A percentile compares a stretch with the other conserved stretches of the same genome.
phyloP scores from a whole-genome alignment of 1,139 yeast genomes.

The Scheffersomyces titani region DNA sequence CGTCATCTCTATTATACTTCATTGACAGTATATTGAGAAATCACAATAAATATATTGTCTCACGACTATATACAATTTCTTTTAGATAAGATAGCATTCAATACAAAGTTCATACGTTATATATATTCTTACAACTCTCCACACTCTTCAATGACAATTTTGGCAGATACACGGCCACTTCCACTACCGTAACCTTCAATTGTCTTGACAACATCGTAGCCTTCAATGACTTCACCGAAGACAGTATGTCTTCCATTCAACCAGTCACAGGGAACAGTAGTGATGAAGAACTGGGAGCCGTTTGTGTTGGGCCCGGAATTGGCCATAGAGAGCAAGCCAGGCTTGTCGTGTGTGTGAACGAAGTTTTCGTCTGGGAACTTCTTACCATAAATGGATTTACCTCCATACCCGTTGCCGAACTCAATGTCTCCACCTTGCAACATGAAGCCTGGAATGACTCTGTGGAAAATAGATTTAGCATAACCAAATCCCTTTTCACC shows the following conservation, averaged over 20 bases:
- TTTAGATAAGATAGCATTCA: background rate
- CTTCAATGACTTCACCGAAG: slow-evolving; percentile 44
- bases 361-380: slow-evolving; percentile 43
- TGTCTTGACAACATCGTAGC: slow-evolving; percentile 38
- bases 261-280: slow-evolving; percentile 47
- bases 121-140: slow-evolving; percentile 26
- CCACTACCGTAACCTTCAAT: slow-evolving; percentile 37
- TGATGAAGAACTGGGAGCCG: slow-evolving; percentile 44
- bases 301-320: slow-evolving; percentile 47
- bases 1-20: background rate
- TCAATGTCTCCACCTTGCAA: slow-evolving; percentile 47
- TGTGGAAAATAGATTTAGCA: slow-evolving; percentile 66
- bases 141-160: slow-evolving; percentile 40
- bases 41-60: background rate
- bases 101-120: background rate
- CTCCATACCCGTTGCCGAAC: slow-evolving; percentile 44
- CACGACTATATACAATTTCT: background rate
- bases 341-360: slow-evolving; percentile 32
- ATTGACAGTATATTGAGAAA: background rate
- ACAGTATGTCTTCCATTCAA: slow-evolving; percentile 46
- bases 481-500: slow-evolving; percentile 98
- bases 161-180: slow-evolving; percentile 28
- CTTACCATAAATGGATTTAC: slow-evolving; percentile 40
- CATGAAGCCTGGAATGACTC: slow-evolving; percentile 46
- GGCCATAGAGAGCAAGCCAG: slow-evolving; percentile 45